Percentiles rank a stretch among this genome's conserved stretches.
Evolutionary conservation across 2,329 filamentous ascomycete species (phyloP).

Genomic region (Dothistroma pini): DNA sequence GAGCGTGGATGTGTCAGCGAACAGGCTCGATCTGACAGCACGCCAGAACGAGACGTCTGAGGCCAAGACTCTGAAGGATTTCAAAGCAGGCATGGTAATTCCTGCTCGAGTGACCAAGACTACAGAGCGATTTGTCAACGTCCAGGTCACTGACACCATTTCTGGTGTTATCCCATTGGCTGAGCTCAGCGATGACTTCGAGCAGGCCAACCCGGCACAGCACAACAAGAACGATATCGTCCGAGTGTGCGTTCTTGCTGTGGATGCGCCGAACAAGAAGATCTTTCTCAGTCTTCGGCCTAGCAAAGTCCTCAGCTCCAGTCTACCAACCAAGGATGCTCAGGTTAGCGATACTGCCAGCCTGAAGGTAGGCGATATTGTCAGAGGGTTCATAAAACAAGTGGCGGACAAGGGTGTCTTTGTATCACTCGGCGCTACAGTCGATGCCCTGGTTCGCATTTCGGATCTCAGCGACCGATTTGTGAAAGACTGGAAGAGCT

Average conservation of each 20-base stretch:
- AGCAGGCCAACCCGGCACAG: conserved; percentile 68
- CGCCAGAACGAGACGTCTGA: conserved; percentile 38
- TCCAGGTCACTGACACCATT: conserved; percentile 77
- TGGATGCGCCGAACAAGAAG: conserved; percentile 82
- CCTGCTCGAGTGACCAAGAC: conserved; percentile 81
- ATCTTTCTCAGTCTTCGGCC: conserved; percentile 77
- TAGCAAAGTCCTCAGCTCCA: conserved; percentile 84
- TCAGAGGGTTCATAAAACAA: conserved; percentile 89
- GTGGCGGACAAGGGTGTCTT: conserved; percentile 88
- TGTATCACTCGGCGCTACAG: conserved; percentile 72
- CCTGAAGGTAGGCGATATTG: conserved; percentile 69
- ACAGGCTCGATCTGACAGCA: conserved; percentile 70
- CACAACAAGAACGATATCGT: conserved; percentile 83
- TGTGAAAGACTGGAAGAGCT: conserved; percentile 91
- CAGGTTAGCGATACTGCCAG: conserved; percentile 71
- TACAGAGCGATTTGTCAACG: conserved; percentile 75
- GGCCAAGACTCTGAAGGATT: conserved; percentile 63
- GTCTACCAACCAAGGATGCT: conserved; percentile 72
- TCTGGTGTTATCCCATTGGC: conserved; percentile 77
- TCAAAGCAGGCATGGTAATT: conserved; percentile 76
- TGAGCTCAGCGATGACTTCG: conserved; percentile 83
- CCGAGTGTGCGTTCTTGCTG: conserved; percentile 75
- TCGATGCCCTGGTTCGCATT: conserved; percentile 80
- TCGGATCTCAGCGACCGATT: conserved; percentile 86
- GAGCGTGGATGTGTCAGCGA: conserved; percentile 66